A percentile compares a stretch with the other conserved stretches of the same genome.
Evolutionary conservation across 306 rosid genomes (phyloP).

Genomic region (Betula pendula): DNA sequence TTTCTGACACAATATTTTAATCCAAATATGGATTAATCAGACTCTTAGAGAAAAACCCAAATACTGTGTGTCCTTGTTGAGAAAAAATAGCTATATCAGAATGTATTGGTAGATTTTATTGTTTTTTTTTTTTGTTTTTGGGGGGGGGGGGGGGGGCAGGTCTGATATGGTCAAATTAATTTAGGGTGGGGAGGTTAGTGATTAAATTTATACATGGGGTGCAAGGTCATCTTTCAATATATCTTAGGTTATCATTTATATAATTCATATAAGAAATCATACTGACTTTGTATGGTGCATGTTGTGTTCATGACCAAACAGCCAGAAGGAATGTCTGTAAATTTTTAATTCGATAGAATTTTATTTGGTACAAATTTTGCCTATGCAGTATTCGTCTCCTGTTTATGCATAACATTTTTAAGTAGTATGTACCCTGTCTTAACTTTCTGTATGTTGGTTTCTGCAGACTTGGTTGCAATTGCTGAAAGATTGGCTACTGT

Average conservation of each 20-base stretch:
- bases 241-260: background rate
- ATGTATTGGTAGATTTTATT: too few relatives aligned
- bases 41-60: too few relatives aligned
- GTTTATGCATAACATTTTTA: background rate
- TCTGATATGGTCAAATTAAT: background rate
- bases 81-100: background rate
- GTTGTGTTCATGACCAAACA: background rate
- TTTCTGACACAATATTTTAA: background rate
- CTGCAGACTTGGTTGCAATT: conserved; percentile 72
- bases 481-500: conserved; percentile 94
- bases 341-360: background rate
- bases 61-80: background rate
- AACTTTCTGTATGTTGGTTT: conserved; percentile 14
- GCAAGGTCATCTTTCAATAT: background rate
- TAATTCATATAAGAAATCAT: background rate
- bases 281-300: background rate
- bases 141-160: background rate
- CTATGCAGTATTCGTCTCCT: background rate
- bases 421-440: background rate
- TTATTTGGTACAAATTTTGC: background rate
- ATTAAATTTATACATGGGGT: background rate
- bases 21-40: background rate
- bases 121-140: background rate
- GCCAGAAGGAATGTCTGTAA: background rate
- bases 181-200: background rate